A percentile compares a stretch with the other conserved stretches of the same genome.
Conservation (phyloP, 257 asterid species). For the Solanum bukasovii region DNA sequence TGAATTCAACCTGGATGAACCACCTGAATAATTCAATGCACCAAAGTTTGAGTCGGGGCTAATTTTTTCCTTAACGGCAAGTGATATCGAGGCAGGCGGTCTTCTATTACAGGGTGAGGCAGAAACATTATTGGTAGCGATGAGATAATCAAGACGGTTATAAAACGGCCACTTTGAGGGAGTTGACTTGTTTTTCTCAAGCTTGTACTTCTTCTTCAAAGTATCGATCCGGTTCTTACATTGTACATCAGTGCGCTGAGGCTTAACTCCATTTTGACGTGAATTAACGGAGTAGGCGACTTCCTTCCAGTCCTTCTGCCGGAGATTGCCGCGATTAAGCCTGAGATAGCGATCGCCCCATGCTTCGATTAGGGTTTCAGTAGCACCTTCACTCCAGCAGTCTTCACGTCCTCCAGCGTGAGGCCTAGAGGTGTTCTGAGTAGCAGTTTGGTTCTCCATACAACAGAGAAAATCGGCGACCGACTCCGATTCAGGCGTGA, state of each 20-base stretch:
- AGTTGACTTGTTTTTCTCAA: conserved; percentile 42
- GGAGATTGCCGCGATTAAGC: conserved; percentile 64
- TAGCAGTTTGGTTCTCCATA: conserved; percentile 3
- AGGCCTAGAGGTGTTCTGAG: not conserved
- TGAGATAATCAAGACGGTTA: conserved; percentile 32
- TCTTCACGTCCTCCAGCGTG: conserved; percentile 48
- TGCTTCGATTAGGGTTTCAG: conserved; percentile 50
- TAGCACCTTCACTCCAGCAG: conserved; percentile 76
- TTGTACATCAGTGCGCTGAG: conserved; percentile 63
- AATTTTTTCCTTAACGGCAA: not conserved
- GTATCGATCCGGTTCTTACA: conserved; percentile 70
- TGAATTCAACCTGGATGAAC: conserved; percentile 4
- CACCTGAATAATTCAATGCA: not conserved
- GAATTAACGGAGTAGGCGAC: conserved; percentile 58
- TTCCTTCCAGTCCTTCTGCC: conserved; percentile 66
- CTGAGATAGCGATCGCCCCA: conserved; percentile 64
- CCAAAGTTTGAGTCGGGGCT: not conserved
- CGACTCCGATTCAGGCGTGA: not conserved
- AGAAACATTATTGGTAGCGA: conserved; percentile 28
- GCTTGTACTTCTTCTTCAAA: conserved; percentile 59
- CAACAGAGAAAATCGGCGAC: not conserved
- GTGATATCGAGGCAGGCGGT: not conserved
- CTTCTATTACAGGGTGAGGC: not conserved
- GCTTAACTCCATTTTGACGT: conserved; percentile 46
- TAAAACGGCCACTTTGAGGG: conserved; percentile 58